Evolutionary conservation across 2,329 filamentous ascomycete genomes (phyloP).

Genomic region (Xylaria sp.): DNA sequence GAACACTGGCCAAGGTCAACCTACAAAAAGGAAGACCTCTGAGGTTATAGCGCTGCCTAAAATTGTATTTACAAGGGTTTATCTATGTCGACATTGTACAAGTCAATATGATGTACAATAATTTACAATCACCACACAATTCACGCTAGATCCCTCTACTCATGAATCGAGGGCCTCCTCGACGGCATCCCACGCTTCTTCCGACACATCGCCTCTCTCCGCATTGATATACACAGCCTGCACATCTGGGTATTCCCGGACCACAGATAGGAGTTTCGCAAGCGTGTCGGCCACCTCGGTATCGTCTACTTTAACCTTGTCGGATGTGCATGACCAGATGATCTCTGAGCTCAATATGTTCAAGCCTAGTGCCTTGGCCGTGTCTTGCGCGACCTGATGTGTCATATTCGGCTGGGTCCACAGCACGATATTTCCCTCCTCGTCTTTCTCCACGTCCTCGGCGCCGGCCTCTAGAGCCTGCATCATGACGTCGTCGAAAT

Average conservation of each 20-base stretch:
- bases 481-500: conserved; percentile 78
- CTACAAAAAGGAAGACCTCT: background rate
- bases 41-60: conserved; percentile 3
- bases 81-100: conserved; percentile 35
- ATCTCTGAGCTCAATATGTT: conserved; percentile 81
- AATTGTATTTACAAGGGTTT: conserved; percentile 30
- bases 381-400: conserved; percentile 69
- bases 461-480: conserved; percentile 87
- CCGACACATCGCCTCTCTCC: conserved; percentile 60
- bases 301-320: conserved; percentile 73
- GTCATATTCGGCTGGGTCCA: conserved; percentile 75
- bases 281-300: conserved; percentile 67
- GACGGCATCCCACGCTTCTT: conserved; percentile 66
- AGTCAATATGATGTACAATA: conserved; percentile 51
- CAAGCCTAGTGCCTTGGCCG: conserved; percentile 73
- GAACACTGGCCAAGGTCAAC: background rate
- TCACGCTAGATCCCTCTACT: conserved; percentile 41
- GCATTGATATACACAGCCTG: conserved; percentile 84
- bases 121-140: conserved; percentile 20
- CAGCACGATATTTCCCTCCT: conserved; percentile 76
- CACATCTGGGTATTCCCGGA: conserved; percentile 77
- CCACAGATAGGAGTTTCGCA: conserved; percentile 65
- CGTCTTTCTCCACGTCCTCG: conserved; percentile 75
- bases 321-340: conserved; percentile 84
- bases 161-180: conserved; percentile 62